These are phyloP conservation scores for Phanerochaete carnosa DNA, from an alignment of 768 basidiomycete genomes.

Conservation along the genomic window DNA sequence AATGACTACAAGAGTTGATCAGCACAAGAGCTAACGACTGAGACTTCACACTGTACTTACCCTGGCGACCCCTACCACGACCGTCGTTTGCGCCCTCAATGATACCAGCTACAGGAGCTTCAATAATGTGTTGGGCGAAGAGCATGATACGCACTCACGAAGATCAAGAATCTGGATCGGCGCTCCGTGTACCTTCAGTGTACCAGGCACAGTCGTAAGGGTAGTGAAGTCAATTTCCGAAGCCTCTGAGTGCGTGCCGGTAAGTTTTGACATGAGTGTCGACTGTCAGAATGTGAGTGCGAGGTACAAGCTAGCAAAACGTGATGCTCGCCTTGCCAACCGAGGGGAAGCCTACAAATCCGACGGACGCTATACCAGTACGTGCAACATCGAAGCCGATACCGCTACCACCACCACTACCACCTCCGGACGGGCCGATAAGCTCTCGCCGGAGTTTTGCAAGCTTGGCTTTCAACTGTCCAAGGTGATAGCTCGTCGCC, in stretches of 20 bases:
- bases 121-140: slow-evolving; percentile 12
- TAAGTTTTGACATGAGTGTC: slow-evolving; percentile 92
- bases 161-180: slow-evolving; percentile 94
- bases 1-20: slow-evolving; percentile 50
- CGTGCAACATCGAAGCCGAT: slow-evolving; percentile 97
- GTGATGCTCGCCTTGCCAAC: slow-evolving; percentile 72
- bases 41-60: slow-evolving; percentile 34
- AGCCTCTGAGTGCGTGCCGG: slow-evolving; percentile 94
- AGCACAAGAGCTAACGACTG: neutral
- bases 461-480: slow-evolving; percentile 96
- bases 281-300: slow-evolving; percentile 46
- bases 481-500: slow-evolving; percentile 94
- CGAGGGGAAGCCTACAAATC: slow-evolving; percentile 91
- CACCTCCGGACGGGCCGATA: slow-evolving; percentile 68
- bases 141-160: slow-evolving; percentile 45
- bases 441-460: slow-evolving; percentile 96
- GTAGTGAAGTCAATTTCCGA: slow-evolving; percentile 98
- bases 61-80: slow-evolving; percentile 93
- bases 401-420: slow-evolving; percentile 86
- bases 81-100: slow-evolving; percentile 98
- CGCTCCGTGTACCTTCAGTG: slow-evolving; percentile 91
- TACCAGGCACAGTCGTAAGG: slow-evolving; percentile 93
- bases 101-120: slow-evolving; percentile 70
- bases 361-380: slow-evolving; percentile 96
- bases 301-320: neutral